phyloP scores from a whole-genome alignment of 257 asterid species.

The Lycium ferocissimum region DNA sequence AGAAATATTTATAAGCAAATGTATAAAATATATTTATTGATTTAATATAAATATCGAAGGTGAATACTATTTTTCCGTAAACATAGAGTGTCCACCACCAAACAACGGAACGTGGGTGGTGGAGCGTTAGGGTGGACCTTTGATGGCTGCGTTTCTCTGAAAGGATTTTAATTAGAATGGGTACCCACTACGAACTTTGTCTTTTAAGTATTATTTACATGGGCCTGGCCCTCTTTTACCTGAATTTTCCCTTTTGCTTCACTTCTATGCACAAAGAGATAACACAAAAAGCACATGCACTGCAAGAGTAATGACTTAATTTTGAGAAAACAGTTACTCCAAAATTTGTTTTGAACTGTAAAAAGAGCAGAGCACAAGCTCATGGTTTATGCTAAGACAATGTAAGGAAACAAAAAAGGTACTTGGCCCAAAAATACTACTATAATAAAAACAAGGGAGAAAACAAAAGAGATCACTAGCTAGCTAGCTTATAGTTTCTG shows the following conservation, averaged over 20 bases:
- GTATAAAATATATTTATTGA: neutral
- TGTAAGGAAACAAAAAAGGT: constrained; percentile 21
- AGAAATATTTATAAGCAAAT: neutral
- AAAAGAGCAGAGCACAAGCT: neutral
- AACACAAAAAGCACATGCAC: neutral
- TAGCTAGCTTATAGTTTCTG: constrained; percentile 16
- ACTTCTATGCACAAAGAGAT: neutral
- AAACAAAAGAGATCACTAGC: neutral
- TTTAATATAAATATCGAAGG: rapidly evolving
- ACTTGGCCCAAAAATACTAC: neutral
- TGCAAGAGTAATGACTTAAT: neutral
- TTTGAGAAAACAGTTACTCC: neutral
- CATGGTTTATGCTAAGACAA: neutral
- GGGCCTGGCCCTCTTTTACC: constrained; percentile 23
- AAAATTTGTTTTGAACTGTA: neutral
- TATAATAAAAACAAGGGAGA: neutral
- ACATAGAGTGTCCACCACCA: neutral
- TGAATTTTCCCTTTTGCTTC: constrained; percentile 26
- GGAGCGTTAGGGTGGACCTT: constrained; percentile 48
- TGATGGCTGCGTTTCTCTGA: constrained; percentile 55
- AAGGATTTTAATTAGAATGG: constrained; percentile 45
- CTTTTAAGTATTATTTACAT: constrained; percentile 23
- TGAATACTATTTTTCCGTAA: neutral
- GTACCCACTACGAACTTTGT: constrained; percentile 34
- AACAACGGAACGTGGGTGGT: constrained; percentile 32